A percentile compares a stretch with the other conserved stretches of the same genome.
phyloP scores from a whole-genome alignment of 2,329 filamentous ascomycete genomes.

The Colletotrichum endophyticum region DNA sequence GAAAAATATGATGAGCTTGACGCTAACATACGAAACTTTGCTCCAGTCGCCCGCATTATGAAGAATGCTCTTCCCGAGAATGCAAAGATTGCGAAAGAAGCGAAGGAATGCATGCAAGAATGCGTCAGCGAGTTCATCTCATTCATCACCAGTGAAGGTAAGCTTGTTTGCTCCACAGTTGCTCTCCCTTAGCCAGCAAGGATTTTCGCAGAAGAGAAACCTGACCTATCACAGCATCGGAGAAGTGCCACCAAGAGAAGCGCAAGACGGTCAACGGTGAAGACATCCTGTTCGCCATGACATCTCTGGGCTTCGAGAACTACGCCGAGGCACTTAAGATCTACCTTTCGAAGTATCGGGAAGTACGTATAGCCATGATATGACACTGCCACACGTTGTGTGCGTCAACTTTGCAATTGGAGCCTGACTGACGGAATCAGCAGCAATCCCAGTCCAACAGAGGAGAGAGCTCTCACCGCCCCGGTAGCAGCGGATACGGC shows the following conservation, averaged over 20 bases:
- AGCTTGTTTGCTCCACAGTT: constrained; percentile 32
- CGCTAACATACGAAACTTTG: constrained; percentile 95
- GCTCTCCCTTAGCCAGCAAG: background rate
- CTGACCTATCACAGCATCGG: constrained; percentile 72
- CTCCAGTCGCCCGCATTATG: constrained; percentile 98
- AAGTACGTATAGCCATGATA: constrained; percentile 69
- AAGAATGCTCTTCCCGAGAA: constrained; percentile 97
- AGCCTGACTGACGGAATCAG: constrained; percentile 1
- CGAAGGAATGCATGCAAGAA: constrained; percentile 99
- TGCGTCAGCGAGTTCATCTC: constrained; percentile 99
- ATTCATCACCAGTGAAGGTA: constrained; percentile 99
- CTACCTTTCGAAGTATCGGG: constrained; percentile 95
- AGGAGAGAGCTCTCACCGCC: constrained; percentile 57
- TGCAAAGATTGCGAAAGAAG: constrained; percentile 98
- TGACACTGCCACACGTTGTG: background rate
- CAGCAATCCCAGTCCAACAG: constrained; percentile 66
- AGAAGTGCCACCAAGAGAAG: constrained; percentile 99
- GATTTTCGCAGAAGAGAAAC: constrained; percentile 22
- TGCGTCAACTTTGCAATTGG: background rate
- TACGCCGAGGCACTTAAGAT: constrained; percentile 98
- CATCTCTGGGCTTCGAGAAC: constrained; percentile 97
- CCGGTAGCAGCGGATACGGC: constrained; percentile 58
- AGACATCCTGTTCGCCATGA: constrained; percentile 99
- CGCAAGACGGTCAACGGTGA: constrained; percentile 99
- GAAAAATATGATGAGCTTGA: constrained; percentile 66